A percentile compares a stretch with the other conserved stretches of the same genome.
These are phyloP conservation scores for Penicillium olsonii DNA, from an alignment of 2,329 filamentous ascomycete genomes.

Conservation along the genomic window DNA sequence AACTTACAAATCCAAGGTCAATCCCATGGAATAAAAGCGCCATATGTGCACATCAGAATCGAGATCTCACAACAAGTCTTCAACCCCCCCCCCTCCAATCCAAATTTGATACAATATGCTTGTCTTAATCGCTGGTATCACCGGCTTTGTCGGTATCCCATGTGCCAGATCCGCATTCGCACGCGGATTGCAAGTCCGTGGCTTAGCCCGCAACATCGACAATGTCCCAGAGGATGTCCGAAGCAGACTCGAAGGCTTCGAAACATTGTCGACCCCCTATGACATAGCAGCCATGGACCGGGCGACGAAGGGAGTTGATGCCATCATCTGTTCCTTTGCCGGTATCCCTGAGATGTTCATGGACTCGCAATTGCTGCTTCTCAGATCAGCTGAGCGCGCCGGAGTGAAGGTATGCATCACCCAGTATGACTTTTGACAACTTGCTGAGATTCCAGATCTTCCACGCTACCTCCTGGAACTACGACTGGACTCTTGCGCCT, in stretches of 20 bases:
- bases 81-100: too few species aligned
- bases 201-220: not conserved
- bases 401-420: not conserved
- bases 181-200: not conserved
- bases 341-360: not conserved
- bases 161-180: not conserved
- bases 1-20: too few species aligned
- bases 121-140: slow-evolving; percentile 4
- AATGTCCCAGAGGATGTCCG: not conserved
- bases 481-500: slow-evolving; percentile 1
- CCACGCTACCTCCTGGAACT: slow-evolving; percentile 3
- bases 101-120: not conserved
- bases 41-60: too few species aligned
- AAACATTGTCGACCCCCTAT: not conserved
- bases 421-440: not conserved
- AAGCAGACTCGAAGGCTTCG: not conserved
- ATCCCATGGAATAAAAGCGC: too few species aligned
- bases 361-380: slow-evolving; percentile 2
- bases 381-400: slow-evolving; percentile 5
- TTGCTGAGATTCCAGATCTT: not conserved
- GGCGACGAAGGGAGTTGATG: not conserved
- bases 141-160: not conserved
- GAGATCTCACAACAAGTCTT: too few species aligned
- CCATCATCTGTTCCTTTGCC: slow-evolving; percentile 1
- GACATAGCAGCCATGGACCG: slow-evolving; percentile 4